Evolutionary conservation across 2,329 filamentous ascomycete genomes (phyloP), one percentile per base, ranked within the genome.

Genomic region (Claviceps digitariae): DNA sequence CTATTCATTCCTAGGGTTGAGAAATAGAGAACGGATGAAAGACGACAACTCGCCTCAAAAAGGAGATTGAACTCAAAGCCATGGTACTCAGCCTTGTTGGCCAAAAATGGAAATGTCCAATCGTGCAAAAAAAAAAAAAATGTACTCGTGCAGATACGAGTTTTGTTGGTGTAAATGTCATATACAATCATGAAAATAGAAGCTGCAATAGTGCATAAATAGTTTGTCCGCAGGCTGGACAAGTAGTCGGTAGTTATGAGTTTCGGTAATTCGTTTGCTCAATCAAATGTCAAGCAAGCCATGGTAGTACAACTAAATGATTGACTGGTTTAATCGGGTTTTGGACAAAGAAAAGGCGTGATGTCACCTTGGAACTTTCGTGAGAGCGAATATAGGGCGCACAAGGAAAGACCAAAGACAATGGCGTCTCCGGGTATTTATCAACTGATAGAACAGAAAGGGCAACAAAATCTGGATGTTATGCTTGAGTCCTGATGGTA

Each of bases 401-500:
- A 29, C 5, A 12, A 34, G 10, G 2, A 34, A 34, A 34, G 10
- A 10, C 9, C 7, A 9, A 34, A 34, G 31, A 38, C 36, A n/a
- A 38, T 38, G 15, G 36, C 15, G 36, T n/a, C 21, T n/a, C 8
- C 8, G 17, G 13, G 23, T 25, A 27, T 27, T 2, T 9, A 2
- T n/a, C 15, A 17, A 50, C 15, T 23, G 15, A 9, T 25, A 17
- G 6, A 27, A 23, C 23, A 25, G 20, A 25, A 13, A 27, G 25
- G 25, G 9, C 25, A 47, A 20, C 15, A n/a, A 4, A 31, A 29
- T 6, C 10, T 4, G 4, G 13, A 23, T 20, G 1, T 36, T 17
- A 58, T 34, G 44, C 52, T 51, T 56, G 54, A 29, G 53, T 31
- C 40, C 61, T 56, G 15, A 66, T 57, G 7, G 64, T 64, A 12